phyloP scores from a whole-genome alignment of 1,139 yeast genomes.

The Oligophagozyma castellii region DNA sequence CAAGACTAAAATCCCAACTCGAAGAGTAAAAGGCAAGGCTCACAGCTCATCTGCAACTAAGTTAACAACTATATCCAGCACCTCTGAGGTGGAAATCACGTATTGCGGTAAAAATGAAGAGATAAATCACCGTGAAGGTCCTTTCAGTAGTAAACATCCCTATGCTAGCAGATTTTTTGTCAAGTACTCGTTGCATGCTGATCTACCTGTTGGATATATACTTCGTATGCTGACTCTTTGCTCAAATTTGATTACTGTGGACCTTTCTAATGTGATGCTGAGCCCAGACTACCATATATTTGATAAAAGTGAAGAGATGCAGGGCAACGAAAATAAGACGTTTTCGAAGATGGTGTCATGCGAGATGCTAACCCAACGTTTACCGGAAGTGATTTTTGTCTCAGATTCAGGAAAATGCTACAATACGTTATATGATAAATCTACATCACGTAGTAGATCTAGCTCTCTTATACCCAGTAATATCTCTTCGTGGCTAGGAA shows the following conservation, averaged over 20 bases:
- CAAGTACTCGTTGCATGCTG: conserved; percentile 46
- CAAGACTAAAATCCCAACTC: neutral
- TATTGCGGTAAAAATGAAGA: conserved; percentile 1
- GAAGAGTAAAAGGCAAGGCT: neutral
- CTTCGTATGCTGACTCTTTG: conserved; percentile 48
- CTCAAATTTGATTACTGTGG: conserved; percentile 36
- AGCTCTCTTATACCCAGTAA: conserved; percentile 4
- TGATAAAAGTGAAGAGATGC: conserved; percentile 4
- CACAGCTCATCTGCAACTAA: neutral
- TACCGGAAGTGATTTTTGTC: conserved; percentile 14
- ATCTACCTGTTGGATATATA: conserved; percentile 55
- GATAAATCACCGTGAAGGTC: conserved; percentile 4
- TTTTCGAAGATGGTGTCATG: conserved; percentile 8
- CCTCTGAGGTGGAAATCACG: neutral
- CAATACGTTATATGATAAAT: conserved; percentile 9
- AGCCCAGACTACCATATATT: conserved; percentile 45
- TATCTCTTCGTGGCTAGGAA: conserved; percentile 7
- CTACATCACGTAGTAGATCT: conserved; percentile 4
- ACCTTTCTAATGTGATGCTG: conserved; percentile 42
- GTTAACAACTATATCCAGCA: neutral
- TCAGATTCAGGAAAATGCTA: conserved; percentile 20
- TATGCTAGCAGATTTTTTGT: conserved; percentile 41
- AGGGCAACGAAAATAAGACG: neutral
- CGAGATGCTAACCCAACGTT: conserved; percentile 8
- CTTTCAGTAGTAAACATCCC: conserved; percentile 34